Evolutionary conservation across 768 basidiomycete species (phyloP).

Genomic region (Psilocybe azurescens): DNA sequence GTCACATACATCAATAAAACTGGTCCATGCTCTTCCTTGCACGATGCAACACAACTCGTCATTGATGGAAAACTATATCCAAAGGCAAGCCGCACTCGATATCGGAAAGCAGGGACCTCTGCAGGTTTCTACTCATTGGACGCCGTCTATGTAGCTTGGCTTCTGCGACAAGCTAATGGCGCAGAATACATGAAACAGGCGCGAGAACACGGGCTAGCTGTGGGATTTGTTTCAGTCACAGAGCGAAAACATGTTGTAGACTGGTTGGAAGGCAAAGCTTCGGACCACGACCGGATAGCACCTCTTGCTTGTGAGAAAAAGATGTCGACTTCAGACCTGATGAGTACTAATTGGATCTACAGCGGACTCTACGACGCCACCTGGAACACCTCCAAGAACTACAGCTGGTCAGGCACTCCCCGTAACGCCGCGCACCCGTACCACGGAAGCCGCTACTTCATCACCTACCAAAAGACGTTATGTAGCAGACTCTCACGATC

Average conservation of each 20-base stretch:
- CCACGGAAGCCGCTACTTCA: constrained; percentile 36
- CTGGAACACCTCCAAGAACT: constrained; percentile 48
- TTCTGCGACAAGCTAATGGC: constrained; percentile 69
- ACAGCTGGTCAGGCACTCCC: constrained; percentile 33
- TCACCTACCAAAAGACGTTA: constrained; percentile 78
- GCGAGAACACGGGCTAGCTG: constrained; percentile 71
- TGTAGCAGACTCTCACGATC: constrained; percentile 75
- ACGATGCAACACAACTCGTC: constrained; percentile 67
- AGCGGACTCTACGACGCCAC: constrained; percentile 50
- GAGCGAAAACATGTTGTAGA: constrained; percentile 88
- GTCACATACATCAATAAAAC: constrained; percentile 54
- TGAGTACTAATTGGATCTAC: constrained; percentile 5
- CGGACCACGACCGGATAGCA: constrained; percentile 56
- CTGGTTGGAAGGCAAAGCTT: constrained; percentile 72
- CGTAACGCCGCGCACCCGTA: constrained; percentile 33
- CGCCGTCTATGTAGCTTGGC: constrained; percentile 86
- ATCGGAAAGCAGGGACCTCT: constrained; percentile 64
- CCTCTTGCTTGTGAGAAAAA: constrained; percentile 46
- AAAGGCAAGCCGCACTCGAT: constrained; percentile 80
- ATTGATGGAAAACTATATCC: constrained; percentile 61
- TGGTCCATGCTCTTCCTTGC: constrained; percentile 51
- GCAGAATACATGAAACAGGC: constrained; percentile 92
- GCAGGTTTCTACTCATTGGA: constrained; percentile 81
- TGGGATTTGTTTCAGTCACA: constrained; percentile 83
- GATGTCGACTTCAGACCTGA: neutral